Base-by-base conservation (phyloP, 1,284 basidiomycete genomes). In the Porodaedalea pini region DNA sequence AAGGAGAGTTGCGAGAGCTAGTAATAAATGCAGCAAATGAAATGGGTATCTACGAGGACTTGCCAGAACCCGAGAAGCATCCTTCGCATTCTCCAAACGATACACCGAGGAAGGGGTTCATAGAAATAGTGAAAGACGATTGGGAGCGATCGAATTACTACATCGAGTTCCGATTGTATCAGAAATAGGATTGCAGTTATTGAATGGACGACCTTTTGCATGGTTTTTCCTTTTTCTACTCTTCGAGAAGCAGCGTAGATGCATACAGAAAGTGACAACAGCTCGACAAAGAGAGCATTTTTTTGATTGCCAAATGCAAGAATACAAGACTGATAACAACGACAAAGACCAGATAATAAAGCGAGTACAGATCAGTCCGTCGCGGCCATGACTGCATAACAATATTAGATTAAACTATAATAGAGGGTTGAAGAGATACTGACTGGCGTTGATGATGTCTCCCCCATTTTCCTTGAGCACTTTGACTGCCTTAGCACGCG, bases 391-490 rank as follows among this genome's bases (percentile, higher is more conserved):
- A 87, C 80, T 85, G 62, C 7, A 62, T 58, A 37, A 39, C 32
- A 47, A 57, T 25, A 13, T 11, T 57, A 64, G 32, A 64, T 62
- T 50, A 56, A 54, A 37, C 31, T 41, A 7, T 29, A 41, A 32
- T 2, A 51, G 25, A 39, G 21, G 40, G 50, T 50, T 17, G 13
- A 37, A 47, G 51, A 8, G n/a, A 55, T 17, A 90, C 92, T 74
- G 71, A 95, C 93, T 94, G 59, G 92, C 92, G 71, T 94, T 94
- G 79, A 96, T 94, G 69, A 96, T 72, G 75, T 97, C 94, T 48
- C 93, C 93, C 57, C 89, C 87, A 65, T 86, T 90, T 65, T 92
- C 90, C 76, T 91, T 93, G 71, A 97, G 75, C 60, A 85, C 93
- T 63, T 85, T 83, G 51, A 94, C 87, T 37, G 94, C 94, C 72